Evolutionary conservation across 768 basidiomycete genomes (phyloP).

Genomic region (Boletellus ananas): DNA sequence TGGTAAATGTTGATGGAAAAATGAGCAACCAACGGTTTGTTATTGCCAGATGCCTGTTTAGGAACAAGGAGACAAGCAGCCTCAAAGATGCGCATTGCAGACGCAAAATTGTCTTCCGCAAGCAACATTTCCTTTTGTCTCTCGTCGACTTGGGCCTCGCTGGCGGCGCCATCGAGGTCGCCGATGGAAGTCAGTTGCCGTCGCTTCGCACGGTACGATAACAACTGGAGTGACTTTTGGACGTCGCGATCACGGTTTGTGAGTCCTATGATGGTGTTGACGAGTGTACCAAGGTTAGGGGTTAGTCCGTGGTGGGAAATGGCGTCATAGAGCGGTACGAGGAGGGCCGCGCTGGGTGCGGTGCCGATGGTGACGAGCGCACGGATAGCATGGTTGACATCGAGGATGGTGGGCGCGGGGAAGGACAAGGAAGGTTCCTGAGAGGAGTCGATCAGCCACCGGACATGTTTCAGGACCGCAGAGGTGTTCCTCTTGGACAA

Average conservation of each 20-base stretch:
- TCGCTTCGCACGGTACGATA: conserved; percentile 42
- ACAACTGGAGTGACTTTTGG: conserved; percentile 37
- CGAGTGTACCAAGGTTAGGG: conserved; percentile 64
- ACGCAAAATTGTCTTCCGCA: conserved; percentile 65
- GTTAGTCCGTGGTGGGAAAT: conserved; percentile 59
- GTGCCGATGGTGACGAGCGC: conserved; percentile 40
- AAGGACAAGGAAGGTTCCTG: conserved; percentile 26
- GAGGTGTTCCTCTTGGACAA: conserved; percentile 7
- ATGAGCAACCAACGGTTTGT: conserved; percentile 11
- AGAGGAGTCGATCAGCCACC: conserved; percentile 33
- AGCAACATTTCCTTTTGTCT: conserved; percentile 43
- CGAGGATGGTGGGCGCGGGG: conserved; percentile 38
- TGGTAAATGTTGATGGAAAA: conserved; percentile 43
- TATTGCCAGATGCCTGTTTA: conserved; percentile 8
- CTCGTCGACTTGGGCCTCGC: conserved; percentile 22
- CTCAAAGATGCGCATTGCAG: conserved; percentile 72
- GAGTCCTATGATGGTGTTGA: conserved; percentile 56
- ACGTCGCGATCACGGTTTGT: conserved; percentile 68
- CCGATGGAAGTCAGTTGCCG: conserved; percentile 12
- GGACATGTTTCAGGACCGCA: conserved; percentile 13
- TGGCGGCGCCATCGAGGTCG: conserved; percentile 1
- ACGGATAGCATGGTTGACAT: conserved; percentile 61
- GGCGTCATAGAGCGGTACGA: conserved; percentile 68
- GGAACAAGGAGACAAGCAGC: conserved; percentile 41
- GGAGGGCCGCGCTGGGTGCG: conserved; percentile 46